Conservation (phyloP, 495 filamentous ascomycete genomes). For the Hyaloscypha variabilis region DNA sequence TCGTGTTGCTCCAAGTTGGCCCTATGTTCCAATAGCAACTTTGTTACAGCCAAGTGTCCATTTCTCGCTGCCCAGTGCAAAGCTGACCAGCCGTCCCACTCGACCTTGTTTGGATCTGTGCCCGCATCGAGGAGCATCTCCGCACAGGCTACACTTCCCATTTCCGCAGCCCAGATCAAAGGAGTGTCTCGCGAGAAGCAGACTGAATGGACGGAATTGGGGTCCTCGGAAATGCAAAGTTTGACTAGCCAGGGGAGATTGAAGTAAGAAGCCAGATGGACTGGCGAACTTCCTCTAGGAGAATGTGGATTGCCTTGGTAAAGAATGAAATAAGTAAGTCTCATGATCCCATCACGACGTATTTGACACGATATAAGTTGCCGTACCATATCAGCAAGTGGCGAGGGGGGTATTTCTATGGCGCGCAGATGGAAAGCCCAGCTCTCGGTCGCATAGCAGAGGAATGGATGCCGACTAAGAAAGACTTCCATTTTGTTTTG, state of each 20-base stretch:
- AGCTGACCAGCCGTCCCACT: conserved; percentile 15
- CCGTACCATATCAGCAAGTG: not conserved
- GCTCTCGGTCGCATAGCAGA: conserved; percentile 15
- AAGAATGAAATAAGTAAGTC: conserved; percentile 12
- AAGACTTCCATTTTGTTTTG: not conserved
- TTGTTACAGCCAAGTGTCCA: conserved; percentile 11
- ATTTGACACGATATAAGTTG: conserved; percentile 2
- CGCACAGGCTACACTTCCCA: conserved; percentile 11
- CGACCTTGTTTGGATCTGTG: conserved; percentile 10
- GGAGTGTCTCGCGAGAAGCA: not conserved
- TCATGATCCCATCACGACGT: conserved; percentile 13
- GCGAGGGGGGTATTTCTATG: not conserved
- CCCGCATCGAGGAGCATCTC: conserved; percentile 10
- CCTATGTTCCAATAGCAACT: conserved; percentile 7
- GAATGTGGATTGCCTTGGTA: not conserved
- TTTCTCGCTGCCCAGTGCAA: conserved; percentile 19
- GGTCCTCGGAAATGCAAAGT: not conserved
- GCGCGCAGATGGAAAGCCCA: conserved; percentile 13
- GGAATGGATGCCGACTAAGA: conserved; percentile 9
- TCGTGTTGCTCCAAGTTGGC: conserved; percentile 2
- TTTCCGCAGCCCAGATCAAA: conserved; percentile 16
- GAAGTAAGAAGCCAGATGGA: conserved; percentile 24
- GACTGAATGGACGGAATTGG: not conserved
- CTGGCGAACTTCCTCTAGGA: not conserved
- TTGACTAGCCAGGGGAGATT: conserved; percentile 18